Evolutionary conservation across 495 filamentous ascomycete species (phyloP).

Genomic region (Penicillium waksmanii): DNA sequence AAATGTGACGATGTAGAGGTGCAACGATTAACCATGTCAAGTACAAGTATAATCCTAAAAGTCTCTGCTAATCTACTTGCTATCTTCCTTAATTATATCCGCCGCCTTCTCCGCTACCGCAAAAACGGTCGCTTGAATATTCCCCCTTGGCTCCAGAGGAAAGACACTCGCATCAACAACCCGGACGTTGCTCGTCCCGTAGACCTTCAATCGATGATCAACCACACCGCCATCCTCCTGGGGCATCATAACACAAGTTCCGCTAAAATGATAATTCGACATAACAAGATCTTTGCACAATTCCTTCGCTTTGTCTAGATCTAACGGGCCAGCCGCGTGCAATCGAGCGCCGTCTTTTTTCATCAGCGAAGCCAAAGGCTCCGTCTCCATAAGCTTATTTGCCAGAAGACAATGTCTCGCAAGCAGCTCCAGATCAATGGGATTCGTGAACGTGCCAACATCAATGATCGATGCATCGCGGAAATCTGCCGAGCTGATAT

Average conservation of each 20-base stretch:
- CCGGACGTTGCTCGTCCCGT: conserved; percentile 50
- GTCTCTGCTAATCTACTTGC: too few relatives aligned
- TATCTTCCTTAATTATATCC: conserved; percentile 51
- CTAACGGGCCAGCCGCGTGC: conserved; percentile 10
- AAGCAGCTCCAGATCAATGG: conserved; percentile 50
- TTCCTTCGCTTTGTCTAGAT: conserved; percentile 18
- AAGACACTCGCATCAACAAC: conserved; percentile 59
- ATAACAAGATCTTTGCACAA: conserved; percentile 15
- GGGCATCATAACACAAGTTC: conserved; percentile 56
- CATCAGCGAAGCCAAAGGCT: conserved; percentile 40
- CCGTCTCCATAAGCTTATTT: conserved; percentile 44
- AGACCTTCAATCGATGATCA: conserved; percentile 42
- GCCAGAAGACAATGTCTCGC: conserved; percentile 49
- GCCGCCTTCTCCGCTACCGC: conserved; percentile 59
- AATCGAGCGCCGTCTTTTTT: conserved; percentile 31
- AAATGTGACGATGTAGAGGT: too few relatives aligned
- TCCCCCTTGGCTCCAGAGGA: conserved; percentile 47
- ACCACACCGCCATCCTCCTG: conserved; percentile 50
- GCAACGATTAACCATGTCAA: too few relatives aligned
- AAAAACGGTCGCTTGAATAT: conserved; percentile 55
- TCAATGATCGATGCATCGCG: conserved; percentile 43
- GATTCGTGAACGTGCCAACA: conserved; percentile 47
- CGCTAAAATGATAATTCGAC: conserved; percentile 42
- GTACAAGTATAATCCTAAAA: too few relatives aligned
- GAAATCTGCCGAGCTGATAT: conserved; percentile 45